These are phyloP conservation scores for Xylariaceae sp. DNA, from an alignment of 2,329 filamentous ascomycete species.

Conservation along the genomic window DNA sequence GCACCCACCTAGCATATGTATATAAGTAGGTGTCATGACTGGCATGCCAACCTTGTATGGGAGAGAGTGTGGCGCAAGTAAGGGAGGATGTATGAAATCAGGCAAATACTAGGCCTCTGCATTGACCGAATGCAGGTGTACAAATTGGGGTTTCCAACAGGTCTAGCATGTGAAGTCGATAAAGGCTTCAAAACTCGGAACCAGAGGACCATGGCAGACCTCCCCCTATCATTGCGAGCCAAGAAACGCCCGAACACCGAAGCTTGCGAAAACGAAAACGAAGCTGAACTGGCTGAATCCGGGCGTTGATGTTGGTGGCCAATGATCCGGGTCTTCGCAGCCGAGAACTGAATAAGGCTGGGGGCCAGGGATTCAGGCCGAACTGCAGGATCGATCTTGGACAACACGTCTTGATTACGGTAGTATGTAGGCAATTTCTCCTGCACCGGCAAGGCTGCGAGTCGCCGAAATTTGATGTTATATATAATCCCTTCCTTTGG, in stretches of 20 bases:
- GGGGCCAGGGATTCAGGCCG: background rate
- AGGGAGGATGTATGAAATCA: constrained; percentile 14
- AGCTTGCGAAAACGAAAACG: background rate
- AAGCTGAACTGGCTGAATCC: background rate
- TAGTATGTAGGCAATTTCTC: background rate
- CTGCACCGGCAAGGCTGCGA: background rate
- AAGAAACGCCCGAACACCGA: background rate
- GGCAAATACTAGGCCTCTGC: constrained; percentile 18
- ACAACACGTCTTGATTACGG: background rate
- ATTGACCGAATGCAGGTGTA: constrained; percentile 30
- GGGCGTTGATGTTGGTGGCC: background rate
- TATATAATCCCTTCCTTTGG: background rate
- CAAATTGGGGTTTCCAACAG: constrained; percentile 22
- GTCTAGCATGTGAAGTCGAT: constrained; percentile 27
- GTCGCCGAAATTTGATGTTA: background rate
- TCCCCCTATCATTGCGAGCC: background rate
- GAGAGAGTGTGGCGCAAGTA: constrained; percentile 10
- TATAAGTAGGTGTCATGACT: constrained; percentile 4
- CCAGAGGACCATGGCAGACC: background rate
- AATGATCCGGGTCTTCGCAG: background rate
- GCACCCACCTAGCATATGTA: no score
- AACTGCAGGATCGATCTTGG: background rate
- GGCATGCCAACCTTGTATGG: constrained; percentile 10
- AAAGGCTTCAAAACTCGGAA: background rate
- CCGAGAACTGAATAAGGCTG: background rate